These are phyloP conservation scores for Aspergillus unguis DNA, from an alignment of 2,329 filamentous ascomycete species.

Conservation along the genomic window DNA sequence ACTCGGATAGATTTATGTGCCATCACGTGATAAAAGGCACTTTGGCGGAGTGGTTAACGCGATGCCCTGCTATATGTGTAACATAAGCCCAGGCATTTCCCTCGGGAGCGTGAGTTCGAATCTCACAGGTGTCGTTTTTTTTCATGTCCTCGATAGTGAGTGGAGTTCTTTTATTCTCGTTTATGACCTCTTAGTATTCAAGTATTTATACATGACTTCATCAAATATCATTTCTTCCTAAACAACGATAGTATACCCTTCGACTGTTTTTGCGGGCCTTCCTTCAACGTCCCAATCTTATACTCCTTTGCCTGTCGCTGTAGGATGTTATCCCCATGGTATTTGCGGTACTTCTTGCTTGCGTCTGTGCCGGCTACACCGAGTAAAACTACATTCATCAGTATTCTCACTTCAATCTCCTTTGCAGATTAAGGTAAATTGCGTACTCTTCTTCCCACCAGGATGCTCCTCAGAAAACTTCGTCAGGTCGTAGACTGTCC, in stretches of 20 bases:
- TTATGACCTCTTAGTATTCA: too few species aligned
- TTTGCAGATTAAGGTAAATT: not conserved
- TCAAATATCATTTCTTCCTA: not conserved
- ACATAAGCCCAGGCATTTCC: not conserved
- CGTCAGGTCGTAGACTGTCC: slow-evolving; percentile 25
- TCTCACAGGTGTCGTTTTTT: not conserved
- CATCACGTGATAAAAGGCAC: not conserved
- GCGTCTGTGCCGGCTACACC: slow-evolving; percentile 14
- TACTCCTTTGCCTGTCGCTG: slow-evolving; percentile 3
- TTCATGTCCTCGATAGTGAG: too few species aligned
- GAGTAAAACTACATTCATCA: slow-evolving; percentile 8
- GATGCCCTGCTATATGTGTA: not conserved
- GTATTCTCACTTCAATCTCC: not conserved
- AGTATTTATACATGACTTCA: too few species aligned
- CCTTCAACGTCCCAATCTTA: slow-evolving; percentile 1
- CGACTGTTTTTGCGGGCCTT: not conserved
- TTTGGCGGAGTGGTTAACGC: not conserved
- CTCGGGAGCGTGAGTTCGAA: not conserved
- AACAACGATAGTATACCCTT: slow-evolving; percentile 8
- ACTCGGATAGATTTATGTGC: too few species aligned
- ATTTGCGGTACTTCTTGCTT: slow-evolving; percentile 18
- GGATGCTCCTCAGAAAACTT: slow-evolving; percentile 23
- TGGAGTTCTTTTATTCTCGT: too few species aligned
- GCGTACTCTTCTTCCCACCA: slow-evolving; percentile 22
- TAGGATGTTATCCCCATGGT: slow-evolving; percentile 14